phyloP scores from a whole-genome alignment of 306 rosid species.

The Chamaecrista fasciculata region DNA sequence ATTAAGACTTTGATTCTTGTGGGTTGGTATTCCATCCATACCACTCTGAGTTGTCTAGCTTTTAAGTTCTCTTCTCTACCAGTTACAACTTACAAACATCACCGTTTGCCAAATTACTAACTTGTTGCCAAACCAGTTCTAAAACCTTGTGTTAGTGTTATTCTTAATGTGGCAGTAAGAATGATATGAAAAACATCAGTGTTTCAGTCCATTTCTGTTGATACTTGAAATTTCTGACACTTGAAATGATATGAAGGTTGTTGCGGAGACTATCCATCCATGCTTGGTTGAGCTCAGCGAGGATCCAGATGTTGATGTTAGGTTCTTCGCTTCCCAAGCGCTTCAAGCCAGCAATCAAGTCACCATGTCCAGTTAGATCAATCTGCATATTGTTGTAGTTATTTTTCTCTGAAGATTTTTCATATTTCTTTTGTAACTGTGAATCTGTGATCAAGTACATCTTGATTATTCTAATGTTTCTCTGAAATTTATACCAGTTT shows the following conservation, averaged over 20 bases:
- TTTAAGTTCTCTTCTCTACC: background rate
- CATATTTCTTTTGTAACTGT: conserved; percentile 27
- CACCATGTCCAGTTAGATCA: conserved; percentile 78
- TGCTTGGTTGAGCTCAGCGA: conserved; percentile 88
- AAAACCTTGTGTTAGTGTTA: background rate
- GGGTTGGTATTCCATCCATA: background rate
- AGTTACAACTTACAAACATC: background rate
- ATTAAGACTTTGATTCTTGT: conserved; percentile 8
- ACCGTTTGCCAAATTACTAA: background rate
- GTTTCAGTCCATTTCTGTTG: background rate
- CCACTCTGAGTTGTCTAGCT: conserved; percentile 1
- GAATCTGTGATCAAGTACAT: conserved; percentile 25
- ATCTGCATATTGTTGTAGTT: conserved; percentile 26
- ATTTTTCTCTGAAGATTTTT: conserved; percentile 2
- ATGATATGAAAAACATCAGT: background rate
- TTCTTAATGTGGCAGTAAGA: background rate
- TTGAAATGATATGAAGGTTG: conserved; percentile 59
- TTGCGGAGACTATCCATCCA: conserved; percentile 83
- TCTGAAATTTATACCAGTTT: conserved; percentile 18
- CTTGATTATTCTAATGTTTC: conserved; percentile 26
- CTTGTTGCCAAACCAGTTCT: no score
- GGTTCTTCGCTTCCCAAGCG: conserved; percentile 92
- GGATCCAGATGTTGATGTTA: conserved; percentile 98
- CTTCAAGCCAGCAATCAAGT: conserved; percentile 74
- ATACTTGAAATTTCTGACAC: conserved; percentile 8